These are phyloP conservation scores for Erysiphe pisi DNA, from an alignment of 2,329 filamentous ascomycete species.

Conservation along the genomic window DNA sequence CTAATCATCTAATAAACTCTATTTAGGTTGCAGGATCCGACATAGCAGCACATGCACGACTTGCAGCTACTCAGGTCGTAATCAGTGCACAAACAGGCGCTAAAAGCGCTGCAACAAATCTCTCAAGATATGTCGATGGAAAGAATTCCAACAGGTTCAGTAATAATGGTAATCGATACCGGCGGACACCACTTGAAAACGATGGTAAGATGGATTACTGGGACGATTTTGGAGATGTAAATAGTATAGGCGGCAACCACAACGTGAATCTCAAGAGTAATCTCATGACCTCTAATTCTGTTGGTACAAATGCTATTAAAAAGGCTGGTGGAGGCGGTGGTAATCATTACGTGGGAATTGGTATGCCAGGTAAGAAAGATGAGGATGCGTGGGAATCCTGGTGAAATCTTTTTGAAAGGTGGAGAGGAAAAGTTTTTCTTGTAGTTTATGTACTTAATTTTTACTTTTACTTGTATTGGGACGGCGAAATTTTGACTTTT, in stretches of 20 bases:
- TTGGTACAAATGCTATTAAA: conserved; percentile 36
- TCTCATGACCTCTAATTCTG: conserved; percentile 32
- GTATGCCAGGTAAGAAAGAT: conserved; percentile 39
- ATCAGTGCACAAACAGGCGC: conserved; percentile 58
- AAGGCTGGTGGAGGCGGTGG: conserved; percentile 32
- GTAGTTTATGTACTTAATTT: too few species aligned
- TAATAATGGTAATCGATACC: conserved; percentile 31
- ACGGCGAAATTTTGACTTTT: too few species aligned
- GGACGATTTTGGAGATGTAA: conserved; percentile 67
- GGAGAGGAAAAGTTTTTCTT: too few species aligned
- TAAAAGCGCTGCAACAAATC: conserved; percentile 63
- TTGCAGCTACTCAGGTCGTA: conserved; percentile 55
- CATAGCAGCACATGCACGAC: conserved; percentile 56
- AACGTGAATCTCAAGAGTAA: not conserved
- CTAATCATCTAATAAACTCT: conserved; percentile 29
- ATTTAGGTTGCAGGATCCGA: conserved; percentile 66
- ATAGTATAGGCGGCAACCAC: conserved; percentile 13
- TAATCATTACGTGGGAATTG: not conserved
- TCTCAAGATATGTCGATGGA: conserved; percentile 82
- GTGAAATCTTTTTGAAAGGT: conserved; percentile 30
- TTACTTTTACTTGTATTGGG: too few species aligned
- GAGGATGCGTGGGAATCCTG: conserved; percentile 52
- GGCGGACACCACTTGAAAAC: conserved; percentile 41
- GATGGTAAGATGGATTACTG: conserved; percentile 74
- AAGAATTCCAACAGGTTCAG: conserved; percentile 37